Evolutionary conservation across 2,329 filamentous ascomycete genomes (phyloP), one percentile per base, ranked within the genome.

Genomic region (Apiospora kogelbergensis): DNA sequence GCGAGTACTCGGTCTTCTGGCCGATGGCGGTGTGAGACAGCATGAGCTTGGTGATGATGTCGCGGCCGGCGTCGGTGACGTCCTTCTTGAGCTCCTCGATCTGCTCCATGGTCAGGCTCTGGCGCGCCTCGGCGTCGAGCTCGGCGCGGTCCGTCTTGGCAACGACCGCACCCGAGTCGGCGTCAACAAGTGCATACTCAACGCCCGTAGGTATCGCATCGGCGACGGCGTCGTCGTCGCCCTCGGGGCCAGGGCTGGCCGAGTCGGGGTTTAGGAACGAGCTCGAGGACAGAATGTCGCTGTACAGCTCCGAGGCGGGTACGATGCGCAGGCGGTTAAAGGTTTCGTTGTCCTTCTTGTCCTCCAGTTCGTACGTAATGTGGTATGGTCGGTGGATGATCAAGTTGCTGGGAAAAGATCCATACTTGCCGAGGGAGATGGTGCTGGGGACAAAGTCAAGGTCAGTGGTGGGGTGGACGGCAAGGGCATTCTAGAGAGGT

Each of bases 41-140:
- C 80, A 99, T 88, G 33, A 99, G 89, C 81, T 95, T 97, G n/a
- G 93, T 91, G 72, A 99, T 96, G 64, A 99, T 88, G 66, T 97
- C 95, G 78, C 93, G 92, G 15, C 95, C 95, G 0, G 93, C 93
- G 6, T 91, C 91, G 3, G 90, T 89, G 13, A 91, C 92, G 68
- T 94, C 89, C 15, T 85, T 91, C 74, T 91, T 91, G 3, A 89
- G 90, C 67, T 90, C 91, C 64, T 95, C 92, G 24, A 93, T 93
- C 73, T 91, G 95, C 30, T 88, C 90, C 33, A 92, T 88, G 0
- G 90, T 91, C 22, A 99, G 83, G 6, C 89, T 93, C 81, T 99
- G 96, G 63, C 93, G 84, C 68, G 87, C 87, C 60, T 83, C 84
- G 70, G 88, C 86, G 78, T 91, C 88, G 63, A 91, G 85, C 53